Evolutionary conservation across 176 grass and related monocot species (phyloP), one percentile per base, ranked within the genome.

Genomic region (Elaeis guineensis): DNA sequence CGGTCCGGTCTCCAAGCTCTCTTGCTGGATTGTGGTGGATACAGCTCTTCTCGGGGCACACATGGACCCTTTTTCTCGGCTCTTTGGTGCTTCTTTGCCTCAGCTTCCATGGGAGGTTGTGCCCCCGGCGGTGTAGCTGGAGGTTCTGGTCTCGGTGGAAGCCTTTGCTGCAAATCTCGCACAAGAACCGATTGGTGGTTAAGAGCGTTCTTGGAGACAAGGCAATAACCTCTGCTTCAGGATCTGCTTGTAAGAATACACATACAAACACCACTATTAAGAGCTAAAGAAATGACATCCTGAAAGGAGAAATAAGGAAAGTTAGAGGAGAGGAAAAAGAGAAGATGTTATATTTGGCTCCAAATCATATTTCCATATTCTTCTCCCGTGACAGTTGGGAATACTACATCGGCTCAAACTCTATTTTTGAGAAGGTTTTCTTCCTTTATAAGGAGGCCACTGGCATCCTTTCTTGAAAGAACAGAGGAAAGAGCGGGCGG

Each of bases 121-220:
- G 65, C 25, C 52, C 65, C 9, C 65, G 52, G 9, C 65, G 65
- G 52, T 68, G 65, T 52, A 68, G 65, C 28, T 68, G 65, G 16
- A 68, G 65, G 3, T 68, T 68, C 65, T 68, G 65, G 52, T 56
- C 52, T 9, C 65, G 18, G 5, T 56, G 65, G 25, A 68, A 68
- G 15, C 65, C 65, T 52, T 68, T 68, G 24, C 65, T 52, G 26
- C 65, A 68, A 19, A 68, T 68, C 53, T 68, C 65, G 65, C 65
- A 68, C 25, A 68, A 19, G 52, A 68, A 68, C 3, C 65, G 65
- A 28, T 68, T 68, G 52, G 25, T 68, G 8, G 65, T 52, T 15
- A 68, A 17, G 26, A 68, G 65, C 1, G 65, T 68, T 22, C 9
- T 56, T 8, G 65, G 65, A 4, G 65, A 68, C 65, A 68, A 39